Evolutionary conservation across 2,329 filamentous ascomycete genomes (phyloP), one percentile per base, ranked within the genome.

Genomic region (Penicillium verrucosum): DNA sequence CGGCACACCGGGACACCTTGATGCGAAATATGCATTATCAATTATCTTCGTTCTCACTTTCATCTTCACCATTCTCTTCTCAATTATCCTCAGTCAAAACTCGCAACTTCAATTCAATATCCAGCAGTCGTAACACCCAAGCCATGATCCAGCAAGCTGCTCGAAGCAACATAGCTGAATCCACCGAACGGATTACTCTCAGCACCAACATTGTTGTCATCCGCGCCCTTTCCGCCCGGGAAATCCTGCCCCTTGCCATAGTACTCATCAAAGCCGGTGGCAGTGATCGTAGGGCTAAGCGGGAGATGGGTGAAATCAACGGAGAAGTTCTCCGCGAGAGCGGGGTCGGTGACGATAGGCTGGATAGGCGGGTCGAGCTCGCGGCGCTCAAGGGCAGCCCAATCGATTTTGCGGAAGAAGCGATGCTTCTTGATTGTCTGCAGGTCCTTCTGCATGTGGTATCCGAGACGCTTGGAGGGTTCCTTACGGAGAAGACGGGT

Each of bases 361-460:
- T 89, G 85, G 66, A 99, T 97, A 0, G 94, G 94, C 1, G 94
- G 89, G 65, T 90, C 88, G 45, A 96, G 65, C 74, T 97, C 90
- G 36, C 93, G 84, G 29, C 84, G 85, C 60, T 89, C 91, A 14
- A 99, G 83, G 67, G 87, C 88, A 76, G 86, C 88, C 94, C 94
- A 99, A 77, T 99, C 88, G 68, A 99, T 95, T 78, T 91, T 94
- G 70, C 90, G 86, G 83, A 99, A 99, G 81, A 99, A 99, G 10
- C 94, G 86, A 72, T 99, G 94, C 61, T 87, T 87, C 81, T 96
- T 96, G 77, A 99, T 89, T 0, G 82, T 87, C 53, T 84, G 81
- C 48, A 99, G 78, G 64, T 99, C 94, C 75, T 92, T 93, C 42
- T 89, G 88, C 86, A 95, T 96, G 72, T 89, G 88, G 57, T 86